Evolutionary conservation across 2,329 filamentous ascomycete species (phyloP), one percentile per base, ranked within the genome.

Genomic region (Fusarium sp.): DNA sequence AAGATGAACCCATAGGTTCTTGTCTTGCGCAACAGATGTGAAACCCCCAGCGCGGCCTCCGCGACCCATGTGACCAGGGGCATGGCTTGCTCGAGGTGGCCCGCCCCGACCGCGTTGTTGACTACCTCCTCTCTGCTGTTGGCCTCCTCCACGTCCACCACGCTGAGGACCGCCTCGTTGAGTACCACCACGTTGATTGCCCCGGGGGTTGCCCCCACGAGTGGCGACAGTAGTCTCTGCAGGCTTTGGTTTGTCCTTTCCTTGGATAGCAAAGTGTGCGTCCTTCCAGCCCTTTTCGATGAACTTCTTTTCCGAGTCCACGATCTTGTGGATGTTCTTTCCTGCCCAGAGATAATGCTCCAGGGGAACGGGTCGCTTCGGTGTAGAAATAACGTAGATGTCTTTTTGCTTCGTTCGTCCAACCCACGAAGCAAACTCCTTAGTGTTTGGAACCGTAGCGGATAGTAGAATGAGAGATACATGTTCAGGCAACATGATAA

Each of bases 341-440:
- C 92, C 93, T 9, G 95, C 95, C 96, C 96, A 99, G 2, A 99
- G 87, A 78, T 96, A 99, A 81, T 99, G 96, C 78, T 99, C 96
- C 5, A 99, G 85, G 1, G 96, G 96, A 2, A 99, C 94, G 1
- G 96, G 96, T 67, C 96, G 90, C 82, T 99, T 99, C 0, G 95
- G 92, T 0, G 96, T 99, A 0, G 96, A 98, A 63, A 99, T 99
- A 77, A 99, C 96, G 80, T 98, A 99, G 39, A 99, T 98, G 79
- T 99, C 94, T 83, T 98, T 98, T 84, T 97, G 96, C 84, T 99
- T 99, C 2, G 96, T 99, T 57, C 96, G 90, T 17, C 96, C 96
- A 30, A 99, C 96, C 96, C 96, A 99, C 0, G 95, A 98, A 4
- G 96, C 96, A 78, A 99, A 99, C 81, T 99, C 96, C 72, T 98